These are phyloP conservation scores for Pyricularia grisea DNA, from an alignment of 2,329 filamentous ascomycete genomes.

Conservation along the genomic window DNA sequence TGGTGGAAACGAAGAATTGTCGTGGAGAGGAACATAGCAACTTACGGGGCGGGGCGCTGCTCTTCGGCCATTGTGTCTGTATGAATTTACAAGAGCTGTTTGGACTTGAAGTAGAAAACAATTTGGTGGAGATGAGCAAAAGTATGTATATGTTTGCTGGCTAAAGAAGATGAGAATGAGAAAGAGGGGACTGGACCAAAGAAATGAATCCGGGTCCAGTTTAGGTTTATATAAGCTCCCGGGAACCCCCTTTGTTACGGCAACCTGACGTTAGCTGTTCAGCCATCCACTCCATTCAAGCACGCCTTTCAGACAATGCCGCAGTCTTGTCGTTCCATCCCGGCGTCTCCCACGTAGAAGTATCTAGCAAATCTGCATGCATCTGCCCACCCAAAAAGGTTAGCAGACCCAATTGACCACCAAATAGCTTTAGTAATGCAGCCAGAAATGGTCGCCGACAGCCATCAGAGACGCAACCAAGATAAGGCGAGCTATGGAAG, in stretches of 20 bases:
- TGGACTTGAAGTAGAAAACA: not conserved
- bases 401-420: not conserved
- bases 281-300: not conserved
- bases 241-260: not conserved
- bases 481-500: not conserved
- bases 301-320: not conserved
- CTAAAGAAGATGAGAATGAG: not conserved
- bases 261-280: not conserved
- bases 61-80: constrained; percentile 21
- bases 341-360: not conserved
- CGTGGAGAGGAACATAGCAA: constrained; percentile 1
- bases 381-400: not conserved
- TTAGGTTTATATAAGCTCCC: constrained; percentile 1
- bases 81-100: not conserved
- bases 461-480: not conserved
- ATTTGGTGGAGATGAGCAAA: not conserved
- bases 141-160: not conserved
- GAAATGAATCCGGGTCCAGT: not conserved
- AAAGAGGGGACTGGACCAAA: not conserved
- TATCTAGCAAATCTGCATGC: not conserved
- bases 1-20: not conserved
- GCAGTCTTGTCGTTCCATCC: not conserved
- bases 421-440: not conserved
- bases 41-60: constrained; percentile 23
- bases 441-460: not conserved